These are phyloP conservation scores for Boechera stricta DNA, from an alignment of 345 rosid species.

Conservation along the genomic window DNA sequence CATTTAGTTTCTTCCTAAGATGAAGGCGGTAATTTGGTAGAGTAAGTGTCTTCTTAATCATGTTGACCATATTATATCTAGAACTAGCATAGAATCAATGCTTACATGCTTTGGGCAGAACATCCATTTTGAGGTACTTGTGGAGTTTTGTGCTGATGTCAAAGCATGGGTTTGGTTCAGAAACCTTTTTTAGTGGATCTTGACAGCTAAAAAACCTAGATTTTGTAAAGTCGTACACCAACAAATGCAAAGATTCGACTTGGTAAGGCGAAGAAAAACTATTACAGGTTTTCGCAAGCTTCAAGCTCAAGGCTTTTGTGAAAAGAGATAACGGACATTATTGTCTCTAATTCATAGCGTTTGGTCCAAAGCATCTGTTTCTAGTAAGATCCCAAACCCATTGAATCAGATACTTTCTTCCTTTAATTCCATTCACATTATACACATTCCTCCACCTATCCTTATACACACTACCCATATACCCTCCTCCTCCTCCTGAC, in stretches of 20 bases:
- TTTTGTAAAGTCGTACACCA: conserved; percentile 15
- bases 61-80: not conserved
- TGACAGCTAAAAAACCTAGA: not conserved
- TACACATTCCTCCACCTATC: conserved; percentile 76
- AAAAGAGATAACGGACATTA: conserved; percentile 17
- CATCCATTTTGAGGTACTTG: not conserved
- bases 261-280: conserved; percentile 18
- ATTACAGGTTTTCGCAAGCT: conserved; percentile 22
- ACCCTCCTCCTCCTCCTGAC: conserved; percentile 96
- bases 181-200: not conserved
- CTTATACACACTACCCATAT: conserved; percentile 73
- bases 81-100: conserved; percentile 12
- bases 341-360: conserved; percentile 69
- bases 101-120: conserved; percentile 3
- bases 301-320: conserved; percentile 20
- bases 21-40: conserved; percentile 9
- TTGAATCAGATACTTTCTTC: conserved; percentile 82
- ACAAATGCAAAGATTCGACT: conserved; percentile 22
- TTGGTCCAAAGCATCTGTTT: conserved; percentile 88
- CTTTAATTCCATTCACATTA: conserved; percentile 74
- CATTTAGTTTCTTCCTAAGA: conserved; percentile 19
- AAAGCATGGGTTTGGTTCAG: conserved; percentile 19
- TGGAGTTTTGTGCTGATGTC: conserved; percentile 6
- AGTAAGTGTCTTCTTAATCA: conserved; percentile 10
- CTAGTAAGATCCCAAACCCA: conserved; percentile 92